phyloP scores from a whole-genome alignment of 192 early-diverging fungal genomes.

The Coemansia aciculifera region DNA sequence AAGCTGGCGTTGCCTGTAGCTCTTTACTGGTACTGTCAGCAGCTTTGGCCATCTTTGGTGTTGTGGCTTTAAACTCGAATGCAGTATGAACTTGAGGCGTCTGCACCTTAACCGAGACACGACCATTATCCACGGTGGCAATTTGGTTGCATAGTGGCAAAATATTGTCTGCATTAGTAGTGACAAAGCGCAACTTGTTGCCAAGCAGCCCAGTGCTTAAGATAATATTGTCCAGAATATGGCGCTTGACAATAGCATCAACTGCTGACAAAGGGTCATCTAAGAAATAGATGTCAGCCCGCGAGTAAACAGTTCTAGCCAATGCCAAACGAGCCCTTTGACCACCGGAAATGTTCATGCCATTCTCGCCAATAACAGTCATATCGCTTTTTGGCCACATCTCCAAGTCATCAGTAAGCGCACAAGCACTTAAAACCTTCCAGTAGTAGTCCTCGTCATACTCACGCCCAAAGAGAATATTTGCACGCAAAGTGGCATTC shows the following conservation, averaged over 20 bases:
- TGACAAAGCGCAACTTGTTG: slow-evolving; percentile 51
- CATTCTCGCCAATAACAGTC: slow-evolving; percentile 71
- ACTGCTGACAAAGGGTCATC: slow-evolving; percentile 77
- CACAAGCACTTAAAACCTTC: slow-evolving; percentile 62
- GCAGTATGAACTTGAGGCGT: slow-evolving; percentile 13
- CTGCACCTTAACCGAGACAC: slow-evolving; percentile 46
- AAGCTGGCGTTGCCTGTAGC: not conserved
- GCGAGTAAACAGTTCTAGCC: slow-evolving; percentile 65
- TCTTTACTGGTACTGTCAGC: not conserved
- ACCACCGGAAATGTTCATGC: slow-evolving; percentile 73
- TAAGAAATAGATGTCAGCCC: slow-evolving; percentile 69
- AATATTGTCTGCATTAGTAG: slow-evolving; percentile 37
- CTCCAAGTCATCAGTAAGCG: slow-evolving; percentile 65
- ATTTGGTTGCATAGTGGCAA: slow-evolving; percentile 34
- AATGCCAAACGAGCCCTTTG: slow-evolving; percentile 68
- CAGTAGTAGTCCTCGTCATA: slow-evolving; percentile 63
- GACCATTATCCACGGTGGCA: slow-evolving; percentile 14
- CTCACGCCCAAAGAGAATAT: slow-evolving; percentile 75
- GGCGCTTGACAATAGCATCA: slow-evolving; percentile 63
- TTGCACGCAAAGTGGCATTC: slow-evolving; percentile 67
- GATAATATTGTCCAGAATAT: slow-evolving; percentile 65
- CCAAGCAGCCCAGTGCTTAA: slow-evolving; percentile 55
- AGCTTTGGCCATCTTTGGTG: slow-evolving; percentile 15
- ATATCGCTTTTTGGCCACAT: slow-evolving; percentile 61
- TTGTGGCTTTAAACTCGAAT: slow-evolving; percentile 13